Base-by-base conservation (phyloP, 768 basidiomycete species). In the Termitomyces sp. region DNA sequence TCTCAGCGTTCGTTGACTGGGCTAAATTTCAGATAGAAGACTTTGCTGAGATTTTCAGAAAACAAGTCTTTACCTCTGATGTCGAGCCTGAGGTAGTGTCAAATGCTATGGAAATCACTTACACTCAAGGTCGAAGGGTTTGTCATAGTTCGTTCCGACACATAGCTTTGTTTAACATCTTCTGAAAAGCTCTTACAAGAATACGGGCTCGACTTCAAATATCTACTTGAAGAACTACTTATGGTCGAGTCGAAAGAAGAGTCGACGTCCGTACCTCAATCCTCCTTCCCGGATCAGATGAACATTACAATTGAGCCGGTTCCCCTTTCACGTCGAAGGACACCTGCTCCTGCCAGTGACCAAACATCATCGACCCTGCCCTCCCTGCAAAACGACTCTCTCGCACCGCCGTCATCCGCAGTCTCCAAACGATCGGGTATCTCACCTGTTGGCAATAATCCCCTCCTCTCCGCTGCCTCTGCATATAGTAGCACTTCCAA, bases 1-100 rank as follows among this genome's bases (percentile, higher is more conserved):
- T 37, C 26, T n/a, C 61, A 98, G 97, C 88, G 10, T 94, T 98
- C 64, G 89, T 98, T 21, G 86, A 92, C 42, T 99, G 97, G 97
- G 88, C 93, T 0, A 93, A 86, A 68, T 79, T 81, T 56, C 88
- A 93, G 67, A 81, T 98, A 32, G 87, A 92, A 65, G 71, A 77
- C 21, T 98, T 89, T 66, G 88, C 87, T 2, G 84, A 85, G 49
- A 86, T 87, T 65, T 98, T 98, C 71, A 77, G 87, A 51, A 89
- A 87, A 57, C 97, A 98, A 66, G 94, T 98, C 0, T 96, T 92
- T 68, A 86, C 85, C 24, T 84, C 87, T 5, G 92, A 92, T 60
- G 79, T 86, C 4, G 87, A 88, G 46, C 73, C 77, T 8, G 71
- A 80, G 47, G 81, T 87, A 2, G 79, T 94, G 4, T 79, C 91